Evolutionary conservation across 495 filamentous ascomycete genomes (phyloP).

Genomic region (Penicillium angulare): DNA sequence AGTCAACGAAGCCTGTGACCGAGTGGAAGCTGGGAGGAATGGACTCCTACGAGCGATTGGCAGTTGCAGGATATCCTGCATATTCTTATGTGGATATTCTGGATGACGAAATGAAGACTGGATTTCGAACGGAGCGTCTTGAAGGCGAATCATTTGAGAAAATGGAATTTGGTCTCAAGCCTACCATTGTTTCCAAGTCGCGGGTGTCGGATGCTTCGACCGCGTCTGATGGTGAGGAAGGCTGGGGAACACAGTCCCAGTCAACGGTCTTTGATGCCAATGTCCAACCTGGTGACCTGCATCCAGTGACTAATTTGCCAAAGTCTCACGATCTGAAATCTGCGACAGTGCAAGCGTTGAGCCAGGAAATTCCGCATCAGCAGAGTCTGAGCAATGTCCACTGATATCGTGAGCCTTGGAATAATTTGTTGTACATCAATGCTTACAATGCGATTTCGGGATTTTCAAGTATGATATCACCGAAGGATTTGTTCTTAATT

Average conservation of each 20-base stretch:
- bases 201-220: background rate
- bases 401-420: too few relatives aligned
- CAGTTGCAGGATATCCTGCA: slow-evolving; percentile 14
- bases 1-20: slow-evolving; percentile 1
- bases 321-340: background rate
- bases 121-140: slow-evolving; percentile 13
- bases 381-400: too few relatives aligned
- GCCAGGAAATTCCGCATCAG: too few relatives aligned
- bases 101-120: slow-evolving; percentile 15
- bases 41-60: slow-evolving; percentile 21
- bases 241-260: slow-evolving; percentile 6
- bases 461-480: too few relatives aligned
- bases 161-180: background rate
- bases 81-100: slow-evolving; percentile 20
- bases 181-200: background rate
- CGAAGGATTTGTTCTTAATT: too few relatives aligned
- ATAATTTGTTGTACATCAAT: too few relatives aligned
- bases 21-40: slow-evolving; percentile 22
- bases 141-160: background rate
- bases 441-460: too few relatives aligned
- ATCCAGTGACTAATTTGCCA: background rate
- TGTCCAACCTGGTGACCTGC: background rate
- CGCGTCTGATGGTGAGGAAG: background rate
- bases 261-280: background rate
- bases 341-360: background rate